These are phyloP conservation scores for Blastocystis hominis DNA, from an alignment of 352 stramenopile species.

Conservation along the genomic window DNA sequence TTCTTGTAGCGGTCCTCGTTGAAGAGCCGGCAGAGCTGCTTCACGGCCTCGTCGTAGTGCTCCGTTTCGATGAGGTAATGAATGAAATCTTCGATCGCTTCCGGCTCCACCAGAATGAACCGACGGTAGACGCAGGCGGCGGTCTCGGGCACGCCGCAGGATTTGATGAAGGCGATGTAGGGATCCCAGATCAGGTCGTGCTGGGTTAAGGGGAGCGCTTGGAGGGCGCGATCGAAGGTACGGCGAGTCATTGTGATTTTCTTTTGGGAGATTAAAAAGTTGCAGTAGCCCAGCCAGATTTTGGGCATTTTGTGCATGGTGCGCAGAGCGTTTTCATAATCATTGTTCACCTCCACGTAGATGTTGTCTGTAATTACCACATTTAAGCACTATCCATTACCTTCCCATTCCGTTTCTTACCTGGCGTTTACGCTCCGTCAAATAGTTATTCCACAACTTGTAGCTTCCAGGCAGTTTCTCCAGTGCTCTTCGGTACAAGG, in stretches of 20 bases:
- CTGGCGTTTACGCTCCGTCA: constrained; percentile 69
- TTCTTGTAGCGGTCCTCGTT: constrained; percentile 68
- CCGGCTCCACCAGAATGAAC: constrained; percentile 73
- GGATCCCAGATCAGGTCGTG: constrained; percentile 86
- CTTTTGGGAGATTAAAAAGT: constrained; percentile 70
- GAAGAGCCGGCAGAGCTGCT: constrained; percentile 72
- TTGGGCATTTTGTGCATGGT: constrained; percentile 87
- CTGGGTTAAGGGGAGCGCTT: constrained; percentile 89
- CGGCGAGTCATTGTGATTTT: constrained; percentile 72
- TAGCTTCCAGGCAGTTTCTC: constrained; percentile 77
- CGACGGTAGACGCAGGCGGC: constrained; percentile 74
- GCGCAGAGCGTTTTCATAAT: constrained; percentile 77
- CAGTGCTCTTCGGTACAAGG: constrained; percentile 77
- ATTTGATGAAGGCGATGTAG: constrained; percentile 79
- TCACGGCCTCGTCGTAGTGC: constrained; percentile 72
- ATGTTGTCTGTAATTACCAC: constrained; percentile 64
- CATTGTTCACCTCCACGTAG: constrained; percentile 58
- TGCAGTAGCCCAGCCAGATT: constrained; percentile 81
- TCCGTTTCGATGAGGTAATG: constrained; percentile 65
- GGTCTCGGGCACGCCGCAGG: constrained; percentile 69
- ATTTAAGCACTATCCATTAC: constrained; percentile 51
- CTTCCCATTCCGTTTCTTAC: background rate
- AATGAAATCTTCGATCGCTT: constrained; percentile 64
- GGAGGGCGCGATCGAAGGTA: constrained; percentile 85
- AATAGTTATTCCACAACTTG: constrained; percentile 83